phyloP scores from a whole-genome alignment of 2,329 filamentous ascomycete species.

The Phyllosticta citriasiana region DNA sequence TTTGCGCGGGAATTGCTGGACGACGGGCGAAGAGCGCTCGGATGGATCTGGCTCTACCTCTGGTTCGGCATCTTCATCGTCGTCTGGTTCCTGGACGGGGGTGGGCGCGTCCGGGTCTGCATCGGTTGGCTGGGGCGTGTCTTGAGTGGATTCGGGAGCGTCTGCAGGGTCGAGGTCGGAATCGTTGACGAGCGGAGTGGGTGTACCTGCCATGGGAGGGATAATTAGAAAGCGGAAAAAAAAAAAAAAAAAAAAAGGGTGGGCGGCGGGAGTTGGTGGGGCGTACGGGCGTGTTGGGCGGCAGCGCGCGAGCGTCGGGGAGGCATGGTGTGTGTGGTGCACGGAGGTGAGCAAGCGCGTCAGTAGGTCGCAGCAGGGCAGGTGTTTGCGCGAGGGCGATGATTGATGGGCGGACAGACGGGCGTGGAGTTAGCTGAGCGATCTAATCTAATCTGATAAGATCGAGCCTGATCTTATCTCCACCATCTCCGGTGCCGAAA shows the following conservation, averaged over 20 bases:
- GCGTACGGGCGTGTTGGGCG: constrained; percentile 1
- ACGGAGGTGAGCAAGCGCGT: background rate
- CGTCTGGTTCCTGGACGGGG: constrained; percentile 40
- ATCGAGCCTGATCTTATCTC: too few species aligned
- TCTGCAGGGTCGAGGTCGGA: constrained; percentile 5
- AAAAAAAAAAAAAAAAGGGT: background rate
- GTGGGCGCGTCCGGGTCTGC: constrained; percentile 29
- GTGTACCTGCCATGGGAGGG: constrained; percentile 16
- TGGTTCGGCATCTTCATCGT: constrained; percentile 18
- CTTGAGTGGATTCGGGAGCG: constrained; percentile 21
- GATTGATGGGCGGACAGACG: background rate
- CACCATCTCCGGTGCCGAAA: background rate
- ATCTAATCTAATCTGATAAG: too few species aligned
- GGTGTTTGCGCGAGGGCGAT: background rate
- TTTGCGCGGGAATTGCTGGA: constrained; percentile 55
- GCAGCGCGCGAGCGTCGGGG: constrained; percentile 9
- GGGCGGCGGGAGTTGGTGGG: background rate
- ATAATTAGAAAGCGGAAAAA: too few species aligned
- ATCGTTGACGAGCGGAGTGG: constrained; percentile 19
- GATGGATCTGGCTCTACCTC: constrained; percentile 31
- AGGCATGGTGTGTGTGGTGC: constrained; percentile 1
- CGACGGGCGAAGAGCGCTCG: constrained; percentile 38
- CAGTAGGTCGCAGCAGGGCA: background rate
- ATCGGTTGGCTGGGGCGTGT: constrained; percentile 23
- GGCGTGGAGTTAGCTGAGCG: too few species aligned